Evolutionary conservation across 2,329 filamentous ascomycete genomes (phyloP).

Genomic region (Aspergillus sp.): DNA sequence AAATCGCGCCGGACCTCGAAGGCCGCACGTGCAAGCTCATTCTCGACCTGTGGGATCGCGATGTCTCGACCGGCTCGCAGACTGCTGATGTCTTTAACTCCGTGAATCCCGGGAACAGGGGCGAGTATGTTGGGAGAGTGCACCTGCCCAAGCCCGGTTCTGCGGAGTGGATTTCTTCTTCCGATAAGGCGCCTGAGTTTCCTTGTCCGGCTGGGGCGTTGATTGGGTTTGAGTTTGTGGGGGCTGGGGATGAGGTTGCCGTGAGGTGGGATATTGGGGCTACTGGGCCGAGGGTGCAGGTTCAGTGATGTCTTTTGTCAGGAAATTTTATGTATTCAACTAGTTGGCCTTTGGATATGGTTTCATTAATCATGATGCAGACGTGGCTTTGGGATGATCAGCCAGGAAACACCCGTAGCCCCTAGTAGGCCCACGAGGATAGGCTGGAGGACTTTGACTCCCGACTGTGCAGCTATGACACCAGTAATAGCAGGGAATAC

Average conservation of each 20-base stretch:
- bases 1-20: constrained; percentile 12
- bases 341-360: neutral
- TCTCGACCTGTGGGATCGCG: constrained; percentile 24
- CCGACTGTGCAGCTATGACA: constrained; percentile 46
- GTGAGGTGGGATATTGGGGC: constrained; percentile 26
- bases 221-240: constrained; percentile 27
- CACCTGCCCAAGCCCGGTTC: constrained; percentile 12
- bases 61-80: constrained; percentile 22
- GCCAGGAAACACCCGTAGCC: constrained; percentile 50
- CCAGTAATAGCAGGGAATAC: constrained; percentile 59
- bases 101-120: constrained; percentile 21
- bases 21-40: constrained; percentile 23
- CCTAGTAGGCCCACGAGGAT: constrained; percentile 51
- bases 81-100: constrained; percentile 24
- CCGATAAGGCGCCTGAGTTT: constrained; percentile 22
- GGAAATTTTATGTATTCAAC: neutral
- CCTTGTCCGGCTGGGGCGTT: constrained; percentile 21
- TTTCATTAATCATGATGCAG: constrained; percentile 23
- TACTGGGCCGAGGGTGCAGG: constrained; percentile 21
- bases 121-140: constrained; percentile 22
- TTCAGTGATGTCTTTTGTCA: neutral
- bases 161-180: constrained; percentile 21
- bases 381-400: constrained; percentile 33
- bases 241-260: constrained; percentile 22
- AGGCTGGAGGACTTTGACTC: constrained; percentile 53